phyloP scores from a whole-genome alignment of 2,329 filamentous ascomycete species.

The Dothistroma septosporum region DNA sequence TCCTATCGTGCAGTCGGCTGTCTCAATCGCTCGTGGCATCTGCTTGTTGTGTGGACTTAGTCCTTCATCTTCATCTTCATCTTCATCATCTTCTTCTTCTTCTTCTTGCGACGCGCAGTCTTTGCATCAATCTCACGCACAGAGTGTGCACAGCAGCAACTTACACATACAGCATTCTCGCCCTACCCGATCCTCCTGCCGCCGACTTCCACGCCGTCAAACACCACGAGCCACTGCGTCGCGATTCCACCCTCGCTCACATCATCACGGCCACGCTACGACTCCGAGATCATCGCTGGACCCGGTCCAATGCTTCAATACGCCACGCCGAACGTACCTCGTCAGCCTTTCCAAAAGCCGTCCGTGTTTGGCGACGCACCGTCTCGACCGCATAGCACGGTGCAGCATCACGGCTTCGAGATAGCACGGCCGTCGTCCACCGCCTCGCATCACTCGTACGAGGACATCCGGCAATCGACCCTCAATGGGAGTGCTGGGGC shows the following conservation, averaged over 20 bases:
- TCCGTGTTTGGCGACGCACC: constrained; percentile 22
- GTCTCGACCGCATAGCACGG: constrained; percentile 9
- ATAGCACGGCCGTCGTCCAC: constrained; percentile 53
- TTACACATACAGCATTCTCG: not conserved
- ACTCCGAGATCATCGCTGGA: not conserved
- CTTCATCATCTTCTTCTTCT: too few relatives aligned
- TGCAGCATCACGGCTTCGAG: constrained; percentile 35
- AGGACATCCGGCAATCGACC: constrained; percentile 10
- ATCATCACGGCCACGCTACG: not conserved
- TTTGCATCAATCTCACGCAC: too few relatives aligned
- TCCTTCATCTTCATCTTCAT: too few relatives aligned
- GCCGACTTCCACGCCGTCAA: not conserved
- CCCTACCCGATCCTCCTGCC: not conserved
- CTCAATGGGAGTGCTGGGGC: constrained; percentile 6
- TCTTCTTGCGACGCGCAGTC: not conserved
- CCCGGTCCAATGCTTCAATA: constrained; percentile 46
- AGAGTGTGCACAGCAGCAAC: too few relatives aligned
- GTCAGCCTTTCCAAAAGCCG: constrained; percentile 23
- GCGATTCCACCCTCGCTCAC: not conserved
- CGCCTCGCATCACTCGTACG: constrained; percentile 46
- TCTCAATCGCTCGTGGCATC: too few relatives aligned
- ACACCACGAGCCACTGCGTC: not conserved
- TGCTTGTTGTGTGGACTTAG: too few relatives aligned
- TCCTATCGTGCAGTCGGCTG: too few relatives aligned
- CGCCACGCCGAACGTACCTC: constrained; percentile 23